A percentile compares a stretch with the other conserved stretches of the same genome.
These are phyloP conservation scores for Teunomyces atbi DNA, from an alignment of 805 yeast species.

Conservation along the genomic window DNA sequence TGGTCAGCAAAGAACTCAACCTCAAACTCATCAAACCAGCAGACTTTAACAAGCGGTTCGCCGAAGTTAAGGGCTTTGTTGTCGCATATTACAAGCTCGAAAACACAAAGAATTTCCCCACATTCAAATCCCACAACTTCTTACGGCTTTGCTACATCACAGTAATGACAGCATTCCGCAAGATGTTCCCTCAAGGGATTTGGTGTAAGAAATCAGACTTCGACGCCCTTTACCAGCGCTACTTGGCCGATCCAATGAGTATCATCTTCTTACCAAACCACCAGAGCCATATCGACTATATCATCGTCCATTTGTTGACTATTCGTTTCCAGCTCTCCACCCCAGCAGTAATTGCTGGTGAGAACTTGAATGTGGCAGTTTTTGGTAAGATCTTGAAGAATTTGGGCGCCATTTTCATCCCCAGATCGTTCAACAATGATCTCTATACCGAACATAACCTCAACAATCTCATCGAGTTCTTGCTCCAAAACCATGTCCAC, in stretches of 20 bases:
- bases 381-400: constrained; percentile 49
- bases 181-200: constrained; percentile 44
- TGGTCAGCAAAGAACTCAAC: constrained; percentile 37
- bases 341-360: constrained; percentile 66
- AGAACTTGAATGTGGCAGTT: constrained; percentile 57
- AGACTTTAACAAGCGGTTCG: constrained; percentile 31
- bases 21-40: constrained; percentile 35
- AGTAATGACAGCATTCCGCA: constrained; percentile 28
- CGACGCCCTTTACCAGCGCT: constrained; percentile 26
- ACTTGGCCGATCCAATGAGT: constrained; percentile 41
- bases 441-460: constrained; percentile 46
- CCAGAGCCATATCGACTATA: constrained; percentile 61
- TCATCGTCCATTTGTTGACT: constrained; percentile 53
- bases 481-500: constrained; percentile 47
- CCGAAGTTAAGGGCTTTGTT: constrained; percentile 39
- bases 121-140: constrained; percentile 24
- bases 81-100: constrained; percentile 33
- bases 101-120: constrained; percentile 38
- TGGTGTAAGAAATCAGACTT: constrained; percentile 37
- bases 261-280: constrained; percentile 57
- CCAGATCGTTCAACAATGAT: constrained; percentile 46
- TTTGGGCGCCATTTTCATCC: constrained; percentile 57
- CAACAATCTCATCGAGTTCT: constrained; percentile 47
- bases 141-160: constrained; percentile 38
- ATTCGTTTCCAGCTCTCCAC: constrained; percentile 52